Conservation (phyloP, 345 rosid species). For the Leavenworthia alabamica region DNA sequence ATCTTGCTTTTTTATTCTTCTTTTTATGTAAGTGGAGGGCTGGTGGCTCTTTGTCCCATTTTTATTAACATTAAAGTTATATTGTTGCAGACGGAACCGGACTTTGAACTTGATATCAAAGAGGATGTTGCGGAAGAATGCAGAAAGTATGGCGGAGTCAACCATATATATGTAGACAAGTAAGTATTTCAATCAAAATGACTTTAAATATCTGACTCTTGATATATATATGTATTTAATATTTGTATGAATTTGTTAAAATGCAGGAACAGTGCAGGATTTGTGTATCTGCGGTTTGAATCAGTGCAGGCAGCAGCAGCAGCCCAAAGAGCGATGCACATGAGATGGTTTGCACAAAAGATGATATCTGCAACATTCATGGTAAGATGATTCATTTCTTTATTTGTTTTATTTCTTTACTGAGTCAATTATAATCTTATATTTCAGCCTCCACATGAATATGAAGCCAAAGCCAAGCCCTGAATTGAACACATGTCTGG, state of each 20-base stretch:
- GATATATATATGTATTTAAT: background rate
- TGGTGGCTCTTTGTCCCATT: background rate
- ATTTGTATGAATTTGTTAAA: conserved; percentile 2
- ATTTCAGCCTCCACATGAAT: conserved; percentile 56
- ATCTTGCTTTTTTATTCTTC: background rate
- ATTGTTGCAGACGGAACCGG: conserved; percentile 62
- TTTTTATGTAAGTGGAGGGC: background rate
- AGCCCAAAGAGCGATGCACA: conserved; percentile 84
- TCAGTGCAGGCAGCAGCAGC: conserved; percentile 49
- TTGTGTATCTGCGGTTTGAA: conserved; percentile 67
- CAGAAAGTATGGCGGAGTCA: conserved; percentile 71
- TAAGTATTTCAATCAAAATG: conserved; percentile 34
- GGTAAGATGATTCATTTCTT: conserved; percentile 38
- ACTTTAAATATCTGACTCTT: background rate
- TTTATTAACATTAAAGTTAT: background rate
- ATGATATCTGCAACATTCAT: conserved; percentile 69
- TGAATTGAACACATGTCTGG: conserved; percentile 12
- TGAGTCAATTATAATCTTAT: background rate
- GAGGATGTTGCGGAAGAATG: conserved; percentile 84
- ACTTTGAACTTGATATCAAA: conserved; percentile 69
- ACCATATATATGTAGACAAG: conserved; percentile 81
- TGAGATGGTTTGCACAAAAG: conserved; percentile 92
- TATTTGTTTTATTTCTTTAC: background rate
- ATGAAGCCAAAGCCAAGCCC: conserved; percentile 52
- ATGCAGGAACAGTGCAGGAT: conserved; percentile 70